These are phyloP conservation scores for Rhazya stricta DNA, from an alignment of 257 asterid genomes.

Conservation along the genomic window DNA sequence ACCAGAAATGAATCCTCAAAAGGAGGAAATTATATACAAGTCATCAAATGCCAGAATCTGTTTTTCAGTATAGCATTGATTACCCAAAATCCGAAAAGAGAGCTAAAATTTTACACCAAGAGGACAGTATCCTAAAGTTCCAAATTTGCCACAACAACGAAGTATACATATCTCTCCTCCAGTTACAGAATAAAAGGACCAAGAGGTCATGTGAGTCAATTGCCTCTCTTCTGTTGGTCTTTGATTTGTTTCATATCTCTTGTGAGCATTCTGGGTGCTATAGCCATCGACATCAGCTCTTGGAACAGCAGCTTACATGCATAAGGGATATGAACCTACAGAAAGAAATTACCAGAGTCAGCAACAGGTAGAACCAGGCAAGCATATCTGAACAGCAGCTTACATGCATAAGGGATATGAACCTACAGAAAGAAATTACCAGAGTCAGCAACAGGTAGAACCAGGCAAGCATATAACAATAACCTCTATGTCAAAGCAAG, in stretches of 20 bases:
- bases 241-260: conserved; percentile 68
- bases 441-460: neutral
- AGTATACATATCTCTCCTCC: neutral
- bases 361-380: neutral
- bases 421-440: conserved; percentile 41
- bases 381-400: conserved; percentile 48
- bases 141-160: neutral
- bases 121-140: neutral
- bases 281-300: conserved; percentile 97
- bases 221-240: conserved; percentile 56
- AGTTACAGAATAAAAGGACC: neutral
- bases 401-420: conserved; percentile 90
- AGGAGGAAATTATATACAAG: too few species aligned
- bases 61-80: too few species aligned
- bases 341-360: neutral
- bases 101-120: neutral
- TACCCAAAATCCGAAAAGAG: neutral
- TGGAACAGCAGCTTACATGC: conserved; percentile 93
- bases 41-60: too few species aligned
- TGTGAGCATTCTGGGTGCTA: conserved; percentile 94
- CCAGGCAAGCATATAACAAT: neutral
- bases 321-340: conserved; percentile 89
- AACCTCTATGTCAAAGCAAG: neutral
- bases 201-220: neutral
- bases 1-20: too few species aligned